Percentiles rank a stretch among this genome's conserved stretches.
Evolutionary conservation across 2,329 filamentous ascomycete species (phyloP).

Genomic region (Talaromyces sp.): DNA sequence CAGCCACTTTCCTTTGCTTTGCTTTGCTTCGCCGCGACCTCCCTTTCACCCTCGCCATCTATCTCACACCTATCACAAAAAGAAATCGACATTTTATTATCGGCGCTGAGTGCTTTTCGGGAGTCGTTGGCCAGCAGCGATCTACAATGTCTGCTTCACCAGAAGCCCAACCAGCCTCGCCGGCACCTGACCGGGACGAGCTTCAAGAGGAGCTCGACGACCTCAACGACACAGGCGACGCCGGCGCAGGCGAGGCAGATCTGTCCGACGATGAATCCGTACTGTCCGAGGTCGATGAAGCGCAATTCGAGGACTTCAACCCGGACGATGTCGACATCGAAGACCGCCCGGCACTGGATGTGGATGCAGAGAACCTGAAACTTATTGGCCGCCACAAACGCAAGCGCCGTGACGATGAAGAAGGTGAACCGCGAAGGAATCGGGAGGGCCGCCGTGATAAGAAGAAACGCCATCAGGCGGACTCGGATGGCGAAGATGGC

Average conservation of each 20-base stretch:
- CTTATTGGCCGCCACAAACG: conserved; percentile 59
- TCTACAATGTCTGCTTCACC: conserved; percentile 34
- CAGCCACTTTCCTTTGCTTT: not conserved
- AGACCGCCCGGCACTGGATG: conserved; percentile 51
- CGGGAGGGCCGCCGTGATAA: conserved; percentile 50
- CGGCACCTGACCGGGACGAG: conserved; percentile 15
- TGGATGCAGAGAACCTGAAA: conserved; percentile 57
- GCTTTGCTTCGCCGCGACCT: not conserved
- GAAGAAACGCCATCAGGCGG: conserved; percentile 65
- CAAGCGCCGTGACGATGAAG: conserved; percentile 56
- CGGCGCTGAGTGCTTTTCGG: not conserved
- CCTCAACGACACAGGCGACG: conserved; percentile 12
- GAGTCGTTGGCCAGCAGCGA: not conserved
- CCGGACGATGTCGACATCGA: conserved; percentile 56
- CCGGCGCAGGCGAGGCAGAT: conserved; percentile 17
- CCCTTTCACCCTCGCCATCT: not conserved
- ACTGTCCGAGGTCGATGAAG: conserved; percentile 60
- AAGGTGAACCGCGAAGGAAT: conserved; percentile 66
- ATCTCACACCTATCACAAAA: not conserved
- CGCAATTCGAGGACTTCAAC: conserved; percentile 61
- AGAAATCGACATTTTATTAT: not conserved
- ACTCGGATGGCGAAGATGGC: conserved; percentile 52
- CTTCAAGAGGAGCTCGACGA: conserved; percentile 18
- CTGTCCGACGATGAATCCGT: conserved; percentile 56
- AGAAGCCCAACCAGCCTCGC: conserved; percentile 21